Evolutionary conservation across 768 basidiomycete species (phyloP), one percentile per base, ranked within the genome.

Genomic region (Russula emetica): DNA sequence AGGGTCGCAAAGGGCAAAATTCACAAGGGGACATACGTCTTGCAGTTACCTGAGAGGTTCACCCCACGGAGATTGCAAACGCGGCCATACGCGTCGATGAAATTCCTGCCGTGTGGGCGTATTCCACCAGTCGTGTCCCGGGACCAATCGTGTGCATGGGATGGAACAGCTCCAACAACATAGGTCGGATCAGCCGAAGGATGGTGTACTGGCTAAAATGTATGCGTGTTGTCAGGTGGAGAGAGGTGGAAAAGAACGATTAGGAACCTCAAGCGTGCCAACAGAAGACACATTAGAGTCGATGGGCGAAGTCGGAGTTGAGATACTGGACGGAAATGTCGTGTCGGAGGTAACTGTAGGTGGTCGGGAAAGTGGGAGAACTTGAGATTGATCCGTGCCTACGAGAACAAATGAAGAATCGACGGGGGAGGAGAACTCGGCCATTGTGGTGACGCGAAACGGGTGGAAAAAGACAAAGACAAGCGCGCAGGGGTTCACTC

Each of bases 61-160:
- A 90, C 92, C 10, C 95, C 95, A 64, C 93, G 79, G 44, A 94
- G 77, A 61, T 79, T 82, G 71, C 94, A 87, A 4, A 95, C 85
- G 53, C 95, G 83, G 4, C 90, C 91, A 69, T 85, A 83, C 1
- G 75, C 75, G 72, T 98, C 95, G 1, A 94, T 76, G 69, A 97
- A 91, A 72, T 97, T 85, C 18, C 92, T 79, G 0, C 94, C 94
- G 58, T 83, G 81, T 1, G 83, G 79, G 36, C 75, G 74, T 26
- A 94, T 71, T 16, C 84, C 84, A 16, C 83, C 85, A 0, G 83
- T 87, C 26, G 78, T 82, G 34, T 71, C 63, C 16, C 60, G 68
- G 11, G 85, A 87, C 90, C 88, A 93, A 70, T 88, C 85, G 67
- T 92, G 90, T 0, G 87, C 88, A 65, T 83, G 88, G 2, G 85